Evolutionary conservation across 2,329 filamentous ascomycete species (phyloP).

Genomic region (Chlorencoelia australis): DNA sequence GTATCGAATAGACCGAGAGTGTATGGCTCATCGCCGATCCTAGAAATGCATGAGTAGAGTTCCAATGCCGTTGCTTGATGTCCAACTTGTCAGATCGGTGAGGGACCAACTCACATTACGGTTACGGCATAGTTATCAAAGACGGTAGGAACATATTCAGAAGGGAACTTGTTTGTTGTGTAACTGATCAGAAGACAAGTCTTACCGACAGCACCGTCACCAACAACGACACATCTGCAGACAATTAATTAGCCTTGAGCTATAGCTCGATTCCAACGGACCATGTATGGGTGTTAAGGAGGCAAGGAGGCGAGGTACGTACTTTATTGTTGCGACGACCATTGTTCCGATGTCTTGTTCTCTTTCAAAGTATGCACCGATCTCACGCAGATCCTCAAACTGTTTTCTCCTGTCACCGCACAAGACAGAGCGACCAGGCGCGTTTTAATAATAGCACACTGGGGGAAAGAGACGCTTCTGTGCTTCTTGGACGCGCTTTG

Average conservation of each 20-base stretch:
- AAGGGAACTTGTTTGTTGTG: conserved; percentile 99
- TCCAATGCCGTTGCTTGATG: background rate
- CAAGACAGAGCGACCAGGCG: no score
- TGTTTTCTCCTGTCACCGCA: background rate
- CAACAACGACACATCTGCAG: conserved; percentile 89
- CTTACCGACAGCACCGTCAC: conserved; percentile 98
- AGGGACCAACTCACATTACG: conserved; percentile 70
- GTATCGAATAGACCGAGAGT: conserved; percentile 97
- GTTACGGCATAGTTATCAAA: conserved; percentile 99
- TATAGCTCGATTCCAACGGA: conserved; percentile 5
- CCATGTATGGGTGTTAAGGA: conserved; percentile 4
- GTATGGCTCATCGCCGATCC: conserved; percentile 98
- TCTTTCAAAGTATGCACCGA: background rate
- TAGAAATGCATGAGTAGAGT: conserved; percentile 31
- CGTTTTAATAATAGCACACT: no score
- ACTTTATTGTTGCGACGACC: conserved; percentile 57
- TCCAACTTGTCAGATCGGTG: background rate
- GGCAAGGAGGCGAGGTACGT: conserved; percentile 25
- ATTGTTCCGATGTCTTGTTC: conserved; percentile 15
- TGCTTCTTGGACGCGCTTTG: no score
- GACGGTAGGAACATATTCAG: conserved; percentile 98
- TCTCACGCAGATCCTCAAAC: background rate
- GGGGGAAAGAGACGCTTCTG: no score
- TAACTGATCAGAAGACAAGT: conserved; percentile 98
- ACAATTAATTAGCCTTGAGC: conserved; percentile 16